phyloP scores from a whole-genome alignment of 1,139 yeast species.

The Diutina sp. region DNA sequence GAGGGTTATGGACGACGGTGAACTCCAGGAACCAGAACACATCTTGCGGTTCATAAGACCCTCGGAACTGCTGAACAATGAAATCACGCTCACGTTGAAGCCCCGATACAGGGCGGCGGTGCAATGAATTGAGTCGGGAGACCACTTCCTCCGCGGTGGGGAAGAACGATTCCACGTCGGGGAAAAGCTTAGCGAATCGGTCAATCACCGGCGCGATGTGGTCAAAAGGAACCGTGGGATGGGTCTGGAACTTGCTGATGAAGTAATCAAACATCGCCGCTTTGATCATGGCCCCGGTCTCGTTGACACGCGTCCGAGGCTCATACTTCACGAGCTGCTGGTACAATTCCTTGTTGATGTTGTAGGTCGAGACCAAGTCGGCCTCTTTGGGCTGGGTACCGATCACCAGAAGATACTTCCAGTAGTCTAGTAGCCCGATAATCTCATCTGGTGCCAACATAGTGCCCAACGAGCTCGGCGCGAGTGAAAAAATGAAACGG shows the following conservation, averaged over 20 bases:
- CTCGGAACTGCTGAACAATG: neutral
- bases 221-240: neutral
- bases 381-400: neutral
- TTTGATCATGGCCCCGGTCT: neutral
- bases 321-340: neutral
- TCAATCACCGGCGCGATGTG: neutral
- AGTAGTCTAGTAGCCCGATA: neutral
- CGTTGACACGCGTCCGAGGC: neutral
- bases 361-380: neutral
- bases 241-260: neutral
- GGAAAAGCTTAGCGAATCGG: neutral
- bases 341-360: neutral
- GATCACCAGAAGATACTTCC: neutral
- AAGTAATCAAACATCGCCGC: neutral
- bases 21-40: conserved; percentile 1
- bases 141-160: neutral
- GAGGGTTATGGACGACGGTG: neutral
- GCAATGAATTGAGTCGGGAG: neutral
- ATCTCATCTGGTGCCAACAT: neutral
- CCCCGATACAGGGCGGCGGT: neutral
- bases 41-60: neutral
- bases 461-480: neutral
- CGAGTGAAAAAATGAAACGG: neutral
- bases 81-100: neutral
- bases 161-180: neutral